Conservation (phyloP, 495 filamentous ascomycete species). For the Annulohypoxylon moriforme region DNA sequence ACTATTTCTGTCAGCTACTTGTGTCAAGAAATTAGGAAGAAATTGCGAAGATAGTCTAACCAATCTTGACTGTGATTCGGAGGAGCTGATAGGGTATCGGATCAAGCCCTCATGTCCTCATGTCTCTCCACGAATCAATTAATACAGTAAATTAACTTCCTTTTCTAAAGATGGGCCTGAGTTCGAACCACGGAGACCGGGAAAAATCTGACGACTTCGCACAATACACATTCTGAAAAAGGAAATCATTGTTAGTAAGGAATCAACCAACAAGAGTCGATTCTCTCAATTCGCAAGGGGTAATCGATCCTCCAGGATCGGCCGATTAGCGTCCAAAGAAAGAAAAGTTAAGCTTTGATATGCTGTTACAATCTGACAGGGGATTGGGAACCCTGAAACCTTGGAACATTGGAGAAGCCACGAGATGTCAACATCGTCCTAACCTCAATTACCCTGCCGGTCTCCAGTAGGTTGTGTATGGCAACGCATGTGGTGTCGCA, state of each 20-base stretch:
- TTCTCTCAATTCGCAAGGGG: slow-evolving; percentile 6
- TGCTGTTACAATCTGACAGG: slow-evolving; percentile 30
- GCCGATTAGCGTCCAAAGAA: slow-evolving; percentile 14
- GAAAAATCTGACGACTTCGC: not conserved
- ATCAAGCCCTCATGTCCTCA: slow-evolving; percentile 31
- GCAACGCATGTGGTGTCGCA: slow-evolving; percentile 13
- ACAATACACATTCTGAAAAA: not conserved
- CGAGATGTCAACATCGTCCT: not conserved
- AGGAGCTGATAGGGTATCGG: not conserved
- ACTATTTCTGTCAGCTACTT: slow-evolving; percentile 7
- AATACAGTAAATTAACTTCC: slow-evolving; percentile 9
- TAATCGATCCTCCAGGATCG: slow-evolving; percentile 31
- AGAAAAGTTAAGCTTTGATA: slow-evolving; percentile 41
- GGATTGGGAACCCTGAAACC: slow-evolving; percentile 9
- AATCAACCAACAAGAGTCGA: not conserved
- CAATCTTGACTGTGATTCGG: not conserved
- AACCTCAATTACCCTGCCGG: not conserved
- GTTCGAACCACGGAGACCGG: not conserved
- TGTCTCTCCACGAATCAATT: slow-evolving; percentile 21
- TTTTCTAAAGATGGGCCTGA: slow-evolving; percentile 1
- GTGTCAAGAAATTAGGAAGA: slow-evolving; percentile 1
- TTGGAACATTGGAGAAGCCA: slow-evolving; percentile 1
- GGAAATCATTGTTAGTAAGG: not conserved
- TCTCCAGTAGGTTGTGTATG: not conserved
- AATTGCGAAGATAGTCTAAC: slow-evolving; percentile 16